phyloP scores from a whole-genome alignment of 1,139 yeast genomes.

The Scheffersomyces illinoinensis region DNA sequence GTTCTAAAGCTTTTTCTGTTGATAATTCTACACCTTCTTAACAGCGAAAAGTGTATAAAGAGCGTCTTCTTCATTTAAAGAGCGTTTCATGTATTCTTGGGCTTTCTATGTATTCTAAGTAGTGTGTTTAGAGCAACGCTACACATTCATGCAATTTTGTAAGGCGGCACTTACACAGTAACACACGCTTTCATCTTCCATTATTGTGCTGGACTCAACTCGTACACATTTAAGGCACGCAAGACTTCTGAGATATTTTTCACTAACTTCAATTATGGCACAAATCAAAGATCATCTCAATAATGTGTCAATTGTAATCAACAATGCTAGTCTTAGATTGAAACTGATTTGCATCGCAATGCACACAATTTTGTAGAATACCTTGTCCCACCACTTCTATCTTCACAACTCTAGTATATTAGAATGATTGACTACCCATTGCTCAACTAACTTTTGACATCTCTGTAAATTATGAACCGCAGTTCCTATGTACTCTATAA shows the following conservation, averaged over 20 bases:
- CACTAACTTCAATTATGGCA: not conserved
- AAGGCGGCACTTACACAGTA: not conserved
- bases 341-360: not conserved
- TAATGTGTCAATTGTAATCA: not conserved
- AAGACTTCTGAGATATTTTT: not conserved
- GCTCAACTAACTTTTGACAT: not conserved
- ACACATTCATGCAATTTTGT: not conserved
- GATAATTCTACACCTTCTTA: not conserved
- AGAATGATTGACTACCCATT: not conserved
- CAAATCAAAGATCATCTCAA: not conserved
- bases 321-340: not conserved
- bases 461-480: not conserved
- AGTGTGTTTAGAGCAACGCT: not conserved
- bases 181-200: not conserved
- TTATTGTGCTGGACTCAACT: not conserved
- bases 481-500: not conserved
- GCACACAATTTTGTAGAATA: not conserved
- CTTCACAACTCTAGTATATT: not conserved
- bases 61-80: too few relatives aligned
- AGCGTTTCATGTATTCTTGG: not conserved
- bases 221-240: not conserved
- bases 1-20: not conserved
- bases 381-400: too few relatives aligned
- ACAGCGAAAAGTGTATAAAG: too few relatives aligned
- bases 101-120: not conserved